Conservation (phyloP, 2,329 filamentous ascomycete species). For the Lecanicillium sp. region DNA sequence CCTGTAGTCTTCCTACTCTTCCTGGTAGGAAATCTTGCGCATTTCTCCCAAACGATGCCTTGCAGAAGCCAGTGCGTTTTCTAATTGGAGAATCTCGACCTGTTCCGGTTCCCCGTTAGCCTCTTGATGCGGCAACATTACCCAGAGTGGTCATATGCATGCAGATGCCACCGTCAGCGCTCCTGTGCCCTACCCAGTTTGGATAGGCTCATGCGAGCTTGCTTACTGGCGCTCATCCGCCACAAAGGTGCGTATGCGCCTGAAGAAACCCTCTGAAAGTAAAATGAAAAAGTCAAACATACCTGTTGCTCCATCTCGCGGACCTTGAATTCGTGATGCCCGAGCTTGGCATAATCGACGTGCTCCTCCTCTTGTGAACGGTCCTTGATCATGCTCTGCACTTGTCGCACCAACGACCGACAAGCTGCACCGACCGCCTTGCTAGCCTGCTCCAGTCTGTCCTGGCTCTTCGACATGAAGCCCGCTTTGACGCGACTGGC, state of each 20-base stretch:
- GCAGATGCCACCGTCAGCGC: neutral
- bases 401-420: conserved; percentile 78
- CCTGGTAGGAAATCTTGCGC: conserved; percentile 92
- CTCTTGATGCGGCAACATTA: too few species aligned
- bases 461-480: conserved; percentile 97
- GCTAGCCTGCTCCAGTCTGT: conserved; percentile 79
- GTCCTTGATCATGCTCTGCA: conserved; percentile 89
- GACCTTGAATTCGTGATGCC: conserved; percentile 95
- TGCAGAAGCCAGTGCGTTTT: conserved; percentile 75
- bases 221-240: too few species aligned
- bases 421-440: conserved; percentile 90
- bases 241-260: too few species aligned
- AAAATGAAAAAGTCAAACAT: conserved; percentile 20
- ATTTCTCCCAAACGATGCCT: conserved; percentile 86
- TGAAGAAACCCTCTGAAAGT: neutral
- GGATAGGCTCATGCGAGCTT: too few species aligned
- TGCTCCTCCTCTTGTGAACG: conserved; percentile 73
- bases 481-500: conserved; percentile 93
- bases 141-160: conserved; percentile 4
- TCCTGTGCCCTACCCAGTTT: too few species aligned
- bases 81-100: conserved; percentile 95
- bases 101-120: conserved; percentile 26
- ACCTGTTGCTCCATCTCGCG: conserved; percentile 99
- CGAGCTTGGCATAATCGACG: conserved; percentile 82
- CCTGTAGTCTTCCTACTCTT: conserved; percentile 58